Conservation (phyloP, 306 rosid genomes). For the Cicer judaicum region DNA sequence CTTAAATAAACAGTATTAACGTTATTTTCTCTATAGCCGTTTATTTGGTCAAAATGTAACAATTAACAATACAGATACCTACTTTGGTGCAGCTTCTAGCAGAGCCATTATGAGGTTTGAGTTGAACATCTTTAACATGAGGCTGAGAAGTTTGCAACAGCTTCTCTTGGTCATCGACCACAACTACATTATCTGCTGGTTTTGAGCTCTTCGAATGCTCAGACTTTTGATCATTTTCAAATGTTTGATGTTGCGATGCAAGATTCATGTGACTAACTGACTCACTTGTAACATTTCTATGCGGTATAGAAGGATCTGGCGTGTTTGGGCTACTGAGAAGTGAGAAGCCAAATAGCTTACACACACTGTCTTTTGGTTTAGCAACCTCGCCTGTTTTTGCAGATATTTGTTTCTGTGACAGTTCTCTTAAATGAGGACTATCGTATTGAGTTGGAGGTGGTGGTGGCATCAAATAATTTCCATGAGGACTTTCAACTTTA, state of each 20-base stretch:
- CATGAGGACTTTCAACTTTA: constrained; percentile 62
- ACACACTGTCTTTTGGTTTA: constrained; percentile 70
- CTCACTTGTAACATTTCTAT: constrained; percentile 49
- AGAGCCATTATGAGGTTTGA: constrained; percentile 59
- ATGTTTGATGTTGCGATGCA: constrained; percentile 27
- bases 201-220: constrained; percentile 59
- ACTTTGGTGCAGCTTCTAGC: constrained; percentile 95
- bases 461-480: constrained; percentile 74
- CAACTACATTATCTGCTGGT: constrained; percentile 47
- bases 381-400: constrained; percentile 51
- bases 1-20: constrained; percentile 53
- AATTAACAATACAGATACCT: background rate
- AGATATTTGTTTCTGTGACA: constrained; percentile 44
- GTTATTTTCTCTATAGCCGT: constrained; percentile 15
- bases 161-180: constrained; percentile 56
- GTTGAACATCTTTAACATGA: constrained; percentile 60
- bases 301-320: constrained; percentile 49
- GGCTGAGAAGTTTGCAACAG: constrained; percentile 51
- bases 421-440: constrained; percentile 58
- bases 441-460: constrained; percentile 62
- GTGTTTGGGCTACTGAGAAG: constrained; percentile 55
- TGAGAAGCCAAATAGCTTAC: constrained; percentile 86
- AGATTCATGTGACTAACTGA: constrained; percentile 42
- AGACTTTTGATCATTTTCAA: constrained; percentile 59
- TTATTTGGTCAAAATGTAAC: background rate